phyloP scores from a whole-genome alignment of 148 eudicot species.

The Rhododendron kiyosumense region DNA sequence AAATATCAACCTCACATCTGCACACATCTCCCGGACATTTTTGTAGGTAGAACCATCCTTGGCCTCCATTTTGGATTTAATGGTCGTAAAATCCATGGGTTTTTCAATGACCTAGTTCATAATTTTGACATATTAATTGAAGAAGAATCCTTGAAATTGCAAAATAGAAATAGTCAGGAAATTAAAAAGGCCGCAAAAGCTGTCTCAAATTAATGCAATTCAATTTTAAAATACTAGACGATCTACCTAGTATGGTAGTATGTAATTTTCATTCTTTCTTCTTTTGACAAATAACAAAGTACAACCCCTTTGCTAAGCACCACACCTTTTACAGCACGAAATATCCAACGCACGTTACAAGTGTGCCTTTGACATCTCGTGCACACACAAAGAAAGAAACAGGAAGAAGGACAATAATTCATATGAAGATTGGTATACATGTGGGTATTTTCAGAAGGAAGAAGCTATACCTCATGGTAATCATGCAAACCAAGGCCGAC shows the following conservation, averaged over 20 bases:
- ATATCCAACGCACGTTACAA: neutral
- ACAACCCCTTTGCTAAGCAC: neutral
- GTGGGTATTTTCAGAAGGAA: neutral
- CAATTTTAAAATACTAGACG: neutral
- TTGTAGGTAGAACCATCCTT: conserved; percentile 65
- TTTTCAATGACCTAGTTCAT: conserved; percentile 61
- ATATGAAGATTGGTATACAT: neutral
- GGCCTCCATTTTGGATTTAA: conserved; percentile 71
- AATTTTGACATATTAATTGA: neutral
- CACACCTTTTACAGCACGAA: neutral
- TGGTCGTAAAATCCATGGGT: conserved; percentile 85
- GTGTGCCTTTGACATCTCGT: neutral
- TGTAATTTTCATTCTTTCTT: neutral
- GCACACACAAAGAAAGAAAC: neutral
- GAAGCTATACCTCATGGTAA: neutral
- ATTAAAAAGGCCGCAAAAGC: neutral
- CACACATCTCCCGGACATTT: conserved; percentile 72
- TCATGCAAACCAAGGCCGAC: conserved; percentile 1
- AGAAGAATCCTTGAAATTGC: neutral
- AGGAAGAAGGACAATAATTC: neutral
- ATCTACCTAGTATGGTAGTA: neutral
- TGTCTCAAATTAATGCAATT: neutral
- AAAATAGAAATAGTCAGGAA: neutral
- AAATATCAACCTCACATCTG: conserved; percentile 77
- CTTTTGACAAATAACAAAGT: neutral